A percentile compares a stretch with the other conserved stretches of the same genome.
phyloP scores from a whole-genome alignment of 805 yeast genomes.

The Grigorovia yakushimaensis region DNA sequence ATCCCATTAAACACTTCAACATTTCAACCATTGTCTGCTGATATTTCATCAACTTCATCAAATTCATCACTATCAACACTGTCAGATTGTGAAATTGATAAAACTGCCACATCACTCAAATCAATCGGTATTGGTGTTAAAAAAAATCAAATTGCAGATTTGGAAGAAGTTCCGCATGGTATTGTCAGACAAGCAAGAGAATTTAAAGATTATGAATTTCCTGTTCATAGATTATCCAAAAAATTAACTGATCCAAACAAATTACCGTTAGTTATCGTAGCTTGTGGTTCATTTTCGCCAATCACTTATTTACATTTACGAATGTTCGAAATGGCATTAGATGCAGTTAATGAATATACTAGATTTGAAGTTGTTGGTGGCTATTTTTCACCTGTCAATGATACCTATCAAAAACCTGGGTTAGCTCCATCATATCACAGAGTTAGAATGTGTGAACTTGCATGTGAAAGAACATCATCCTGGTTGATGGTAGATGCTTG shows the following conservation, averaged over 20 bases:
- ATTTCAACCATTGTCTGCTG: constrained; percentile 44
- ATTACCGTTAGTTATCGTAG: constrained; percentile 86
- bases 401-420: constrained; percentile 88
- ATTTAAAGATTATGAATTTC: constrained; percentile 65
- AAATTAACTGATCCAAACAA: constrained; percentile 63
- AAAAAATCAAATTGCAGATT: constrained; percentile 67
- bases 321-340: constrained; percentile 98
- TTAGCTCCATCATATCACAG: constrained; percentile 82
- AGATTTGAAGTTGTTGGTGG: constrained; percentile 95
- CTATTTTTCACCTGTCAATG: constrained; percentile 88
- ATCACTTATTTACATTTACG: constrained; percentile 88
- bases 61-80: neutral
- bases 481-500: constrained; percentile 99
- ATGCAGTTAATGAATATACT: constrained; percentile 83
- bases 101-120: constrained; percentile 1
- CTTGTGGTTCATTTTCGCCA: constrained; percentile 96
- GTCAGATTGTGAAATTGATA: neutral
- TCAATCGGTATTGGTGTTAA: constrained; percentile 28
- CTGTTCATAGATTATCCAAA: constrained; percentile 74
- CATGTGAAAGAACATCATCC: constrained; percentile 90
- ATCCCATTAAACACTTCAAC: constrained; percentile 53
- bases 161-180: constrained; percentile 96
- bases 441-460: constrained; percentile 96
- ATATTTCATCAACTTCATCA: constrained; percentile 25
- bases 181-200: constrained; percentile 75